Evolutionary conservation across 345 rosid species (phyloP).

Genomic region (Noccaea bulbosa): DNA sequence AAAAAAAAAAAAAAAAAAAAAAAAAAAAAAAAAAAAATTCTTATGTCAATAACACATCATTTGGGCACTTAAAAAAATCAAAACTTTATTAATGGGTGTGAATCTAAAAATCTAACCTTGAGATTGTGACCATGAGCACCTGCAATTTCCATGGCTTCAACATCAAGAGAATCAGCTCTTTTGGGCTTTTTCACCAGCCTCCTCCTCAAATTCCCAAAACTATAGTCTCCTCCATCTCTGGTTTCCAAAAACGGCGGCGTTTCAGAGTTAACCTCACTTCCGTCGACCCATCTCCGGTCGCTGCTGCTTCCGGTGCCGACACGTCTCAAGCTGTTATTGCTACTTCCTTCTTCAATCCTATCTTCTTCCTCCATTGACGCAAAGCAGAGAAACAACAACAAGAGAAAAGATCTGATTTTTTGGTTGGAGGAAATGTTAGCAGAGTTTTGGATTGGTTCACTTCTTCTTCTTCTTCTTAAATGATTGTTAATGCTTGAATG

Average conservation of each 20-base stretch:
- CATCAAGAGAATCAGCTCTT: slow-evolving; percentile 86
- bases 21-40: no score
- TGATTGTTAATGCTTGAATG: slow-evolving; percentile 22
- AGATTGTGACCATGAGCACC: slow-evolving; percentile 57
- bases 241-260: slow-evolving; percentile 51
- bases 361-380: slow-evolving; percentile 66
- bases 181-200: slow-evolving; percentile 73
- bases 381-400: background rate
- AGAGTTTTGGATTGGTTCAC: slow-evolving; percentile 27
- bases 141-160: slow-evolving; percentile 93
- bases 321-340: slow-evolving; percentile 51
- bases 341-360: slow-evolving; percentile 71
- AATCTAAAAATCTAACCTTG: slow-evolving; percentile 50
- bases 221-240: slow-evolving; percentile 46
- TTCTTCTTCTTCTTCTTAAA: background rate
- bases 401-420: background rate
- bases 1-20: no score
- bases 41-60: background rate
- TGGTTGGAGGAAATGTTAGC: slow-evolving; percentile 34
- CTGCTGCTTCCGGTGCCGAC: slow-evolving; percentile 56
- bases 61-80: background rate
- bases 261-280: slow-evolving; percentile 81
- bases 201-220: slow-evolving; percentile 70
- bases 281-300: slow-evolving; percentile 93
- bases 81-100: slow-evolving; percentile 25